Conservation (phyloP, 2,329 filamentous ascomycete genomes). For the Cercospora sp. region DNA sequence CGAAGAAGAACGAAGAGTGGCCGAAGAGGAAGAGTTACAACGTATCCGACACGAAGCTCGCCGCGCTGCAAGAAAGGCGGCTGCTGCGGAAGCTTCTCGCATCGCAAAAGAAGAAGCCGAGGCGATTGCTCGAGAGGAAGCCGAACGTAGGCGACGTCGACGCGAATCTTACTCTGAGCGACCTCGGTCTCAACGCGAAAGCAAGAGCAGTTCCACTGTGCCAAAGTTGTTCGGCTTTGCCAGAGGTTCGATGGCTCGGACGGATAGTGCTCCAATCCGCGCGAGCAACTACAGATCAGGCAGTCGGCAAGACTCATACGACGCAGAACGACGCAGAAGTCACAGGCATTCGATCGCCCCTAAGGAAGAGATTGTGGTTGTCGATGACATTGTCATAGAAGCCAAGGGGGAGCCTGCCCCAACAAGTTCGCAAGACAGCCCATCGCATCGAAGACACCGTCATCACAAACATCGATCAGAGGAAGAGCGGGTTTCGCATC, state of each 20-base stretch:
- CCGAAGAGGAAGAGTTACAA: slow-evolving; percentile 32
- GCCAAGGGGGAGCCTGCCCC: slow-evolving; percentile 3
- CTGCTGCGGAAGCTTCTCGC: slow-evolving; percentile 27
- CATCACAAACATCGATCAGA: slow-evolving; percentile 17
- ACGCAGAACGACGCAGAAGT: slow-evolving; percentile 5
- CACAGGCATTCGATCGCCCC: neutral
- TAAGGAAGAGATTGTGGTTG: slow-evolving; percentile 13
- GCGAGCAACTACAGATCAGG: slow-evolving; percentile 15
- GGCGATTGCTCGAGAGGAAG: slow-evolving; percentile 24
- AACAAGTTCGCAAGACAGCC: slow-evolving; percentile 17
- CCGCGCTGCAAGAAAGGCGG: slow-evolving; percentile 31
- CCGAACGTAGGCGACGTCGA: slow-evolving; percentile 24
- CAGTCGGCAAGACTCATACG: neutral
- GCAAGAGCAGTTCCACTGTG: slow-evolving; percentile 14
- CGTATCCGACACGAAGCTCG: slow-evolving; percentile 31
- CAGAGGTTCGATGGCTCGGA: slow-evolving; percentile 14
- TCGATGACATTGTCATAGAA: slow-evolving; percentile 11
- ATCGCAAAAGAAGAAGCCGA: slow-evolving; percentile 28
- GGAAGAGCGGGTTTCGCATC: neutral
- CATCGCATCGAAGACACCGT: slow-evolving; percentile 18
- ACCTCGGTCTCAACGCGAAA: slow-evolving; percentile 17
- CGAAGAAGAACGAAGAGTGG: slow-evolving; percentile 27
- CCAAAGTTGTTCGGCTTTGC: slow-evolving; percentile 13
- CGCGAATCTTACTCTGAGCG: slow-evolving; percentile 17
- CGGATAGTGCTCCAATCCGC: slow-evolving; percentile 12